Conservation (phyloP, 2,329 filamentous ascomycete species). For the Nothomitra cinnamomea region DNA sequence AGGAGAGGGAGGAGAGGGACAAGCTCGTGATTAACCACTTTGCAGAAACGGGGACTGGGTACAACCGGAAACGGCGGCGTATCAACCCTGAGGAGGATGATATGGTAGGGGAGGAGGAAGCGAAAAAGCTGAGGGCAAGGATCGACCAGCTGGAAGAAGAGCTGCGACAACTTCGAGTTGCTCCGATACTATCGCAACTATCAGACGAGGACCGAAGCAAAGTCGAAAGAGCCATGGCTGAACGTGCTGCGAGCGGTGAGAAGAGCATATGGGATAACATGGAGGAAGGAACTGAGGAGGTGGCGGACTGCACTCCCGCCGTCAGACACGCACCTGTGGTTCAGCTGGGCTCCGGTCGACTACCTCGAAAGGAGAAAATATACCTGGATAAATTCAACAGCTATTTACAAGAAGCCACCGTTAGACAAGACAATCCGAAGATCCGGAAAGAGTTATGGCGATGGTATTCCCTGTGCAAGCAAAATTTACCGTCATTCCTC, state of each 20-base stretch:
- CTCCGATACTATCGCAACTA: neutral
- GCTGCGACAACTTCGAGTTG: conserved; percentile 1
- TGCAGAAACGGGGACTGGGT: neutral
- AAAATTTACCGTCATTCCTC: conserved; percentile 6
- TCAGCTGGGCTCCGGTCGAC: neutral
- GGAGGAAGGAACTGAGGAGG: neutral
- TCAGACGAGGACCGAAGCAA: conserved; percentile 1
- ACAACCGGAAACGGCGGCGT: neutral
- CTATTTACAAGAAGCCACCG: conserved; percentile 1
- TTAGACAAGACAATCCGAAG: neutral
- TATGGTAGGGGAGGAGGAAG: neutral
- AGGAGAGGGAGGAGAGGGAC: neutral
- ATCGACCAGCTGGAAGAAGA: conserved; percentile 6
- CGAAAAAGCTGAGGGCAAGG: conserved; percentile 3
- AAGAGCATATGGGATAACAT: neutral
- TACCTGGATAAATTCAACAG: conserved; percentile 7
- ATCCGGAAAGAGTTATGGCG: conserved; percentile 7
- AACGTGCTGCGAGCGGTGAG: neutral
- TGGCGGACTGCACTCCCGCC: neutral
- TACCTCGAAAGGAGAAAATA: neutral
- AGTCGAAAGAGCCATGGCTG: neutral
- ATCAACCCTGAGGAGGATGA: conserved; percentile 1
- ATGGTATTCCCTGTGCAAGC: conserved; percentile 8
- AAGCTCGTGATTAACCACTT: neutral
- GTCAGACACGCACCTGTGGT: neutral